phyloP scores from a whole-genome alignment of 2,329 filamentous ascomycete genomes.

The Colletotrichum siamense region DNA sequence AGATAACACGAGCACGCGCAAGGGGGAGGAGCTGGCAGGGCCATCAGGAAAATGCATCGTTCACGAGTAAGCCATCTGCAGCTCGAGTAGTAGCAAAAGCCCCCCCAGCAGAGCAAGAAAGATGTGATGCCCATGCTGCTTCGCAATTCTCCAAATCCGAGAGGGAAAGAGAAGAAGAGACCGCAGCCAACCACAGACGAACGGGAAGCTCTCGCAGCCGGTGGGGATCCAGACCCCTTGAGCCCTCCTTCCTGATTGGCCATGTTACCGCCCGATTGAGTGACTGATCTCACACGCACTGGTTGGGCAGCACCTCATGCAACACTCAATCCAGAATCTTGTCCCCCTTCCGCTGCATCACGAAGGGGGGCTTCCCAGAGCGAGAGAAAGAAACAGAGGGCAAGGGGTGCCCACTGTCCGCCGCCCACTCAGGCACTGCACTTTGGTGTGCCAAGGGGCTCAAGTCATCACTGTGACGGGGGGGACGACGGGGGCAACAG shows the following conservation, averaged over 20 bases:
- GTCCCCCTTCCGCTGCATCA: neutral
- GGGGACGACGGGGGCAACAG: neutral
- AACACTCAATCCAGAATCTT: neutral
- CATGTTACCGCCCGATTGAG: slow-evolving; percentile 38
- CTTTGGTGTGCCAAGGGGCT: neutral
- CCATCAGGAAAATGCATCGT: neutral
- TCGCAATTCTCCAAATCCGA: neutral
- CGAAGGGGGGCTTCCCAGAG: neutral
- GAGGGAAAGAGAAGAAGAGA: neutral
- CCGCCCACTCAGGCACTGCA: neutral
- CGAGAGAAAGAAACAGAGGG: neutral
- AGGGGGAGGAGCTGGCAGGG: neutral
- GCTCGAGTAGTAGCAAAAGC: neutral
- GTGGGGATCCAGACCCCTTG: slow-evolving; percentile 6
- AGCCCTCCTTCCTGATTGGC: slow-evolving; percentile 26
- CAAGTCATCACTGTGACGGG: neutral
- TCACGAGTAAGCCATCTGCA: neutral
- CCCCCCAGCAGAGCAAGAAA: neutral
- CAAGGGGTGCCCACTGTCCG: neutral
- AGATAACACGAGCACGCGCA: neutral
- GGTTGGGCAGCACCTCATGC: slow-evolving; percentile 24
- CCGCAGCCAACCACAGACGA: neutral
- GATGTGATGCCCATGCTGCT: neutral
- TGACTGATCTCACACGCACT: slow-evolving; percentile 25
- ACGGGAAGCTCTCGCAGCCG: neutral